Evolutionary conservation across 176 grass and related monocot species (phyloP).

Genomic region (Eleusine indica): DNA sequence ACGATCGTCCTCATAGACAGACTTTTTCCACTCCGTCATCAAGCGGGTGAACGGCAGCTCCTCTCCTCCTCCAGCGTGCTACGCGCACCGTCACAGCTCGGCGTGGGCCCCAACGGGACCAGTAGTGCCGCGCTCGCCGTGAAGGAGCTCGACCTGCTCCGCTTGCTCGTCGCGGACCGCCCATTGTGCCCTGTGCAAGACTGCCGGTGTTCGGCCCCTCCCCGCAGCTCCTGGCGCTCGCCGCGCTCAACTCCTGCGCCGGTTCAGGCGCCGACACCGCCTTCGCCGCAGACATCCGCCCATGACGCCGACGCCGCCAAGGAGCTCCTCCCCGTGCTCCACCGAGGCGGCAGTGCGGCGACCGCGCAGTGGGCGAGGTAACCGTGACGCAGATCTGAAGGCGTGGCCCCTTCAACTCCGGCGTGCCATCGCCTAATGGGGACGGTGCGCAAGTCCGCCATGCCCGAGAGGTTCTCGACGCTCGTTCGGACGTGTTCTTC

Average conservation of each 20-base stretch:
- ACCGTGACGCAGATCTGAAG: constrained; percentile 52
- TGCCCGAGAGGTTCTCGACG: constrained; percentile 61
- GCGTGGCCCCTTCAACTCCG: constrained; percentile 55
- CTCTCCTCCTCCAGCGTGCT: constrained; percentile 3
- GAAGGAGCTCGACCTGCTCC: constrained; percentile 60
- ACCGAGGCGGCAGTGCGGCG: too few relatives aligned
- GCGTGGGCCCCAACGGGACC: constrained; percentile 50
- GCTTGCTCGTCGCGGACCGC: constrained; percentile 57
- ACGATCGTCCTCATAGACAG: too few relatives aligned
- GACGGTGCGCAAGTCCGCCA: constrained; percentile 44
- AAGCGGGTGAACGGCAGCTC: constrained; percentile 32
- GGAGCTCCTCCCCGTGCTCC: too few relatives aligned
- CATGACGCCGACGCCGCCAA: too few relatives aligned
- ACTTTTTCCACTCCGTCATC: constrained; percentile 31
- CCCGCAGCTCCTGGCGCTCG: constrained; percentile 45
- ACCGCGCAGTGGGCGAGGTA: too few relatives aligned
- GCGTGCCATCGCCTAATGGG: constrained; percentile 50
- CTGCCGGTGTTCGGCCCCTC: constrained; percentile 74
- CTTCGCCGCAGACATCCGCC: too few relatives aligned
- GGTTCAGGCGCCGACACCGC: too few relatives aligned
- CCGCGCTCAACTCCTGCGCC: constrained; percentile 56
- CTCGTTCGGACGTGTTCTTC: constrained; percentile 58
- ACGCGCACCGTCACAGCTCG: neutral
- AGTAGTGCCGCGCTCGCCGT: constrained; percentile 28
- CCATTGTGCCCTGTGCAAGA: constrained; percentile 44